These are phyloP conservation scores for Triangularia setosa DNA, from an alignment of 2,329 filamentous ascomycete genomes.

Conservation along the genomic window DNA sequence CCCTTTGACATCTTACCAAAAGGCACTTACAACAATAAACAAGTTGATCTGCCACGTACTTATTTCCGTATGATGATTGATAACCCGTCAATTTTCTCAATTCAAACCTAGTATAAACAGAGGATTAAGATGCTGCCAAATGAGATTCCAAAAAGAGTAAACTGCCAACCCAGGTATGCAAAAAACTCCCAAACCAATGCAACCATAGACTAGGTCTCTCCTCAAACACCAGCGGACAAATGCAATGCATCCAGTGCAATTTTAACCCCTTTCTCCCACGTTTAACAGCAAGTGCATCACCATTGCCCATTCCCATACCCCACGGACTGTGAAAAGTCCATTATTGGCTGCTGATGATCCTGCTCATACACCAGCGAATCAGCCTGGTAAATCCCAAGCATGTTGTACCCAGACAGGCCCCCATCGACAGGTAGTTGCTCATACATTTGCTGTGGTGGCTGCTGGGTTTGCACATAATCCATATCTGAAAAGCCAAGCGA, in stretches of 20 bases:
- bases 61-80: no score
- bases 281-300: neutral
- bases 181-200: neutral
- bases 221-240: no score
- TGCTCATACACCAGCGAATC: neutral
- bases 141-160: no score
- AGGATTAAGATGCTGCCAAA: no score
- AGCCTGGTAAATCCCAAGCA: conserved; percentile 2
- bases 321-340: neutral
- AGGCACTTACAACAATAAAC: no score
- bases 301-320: neutral
- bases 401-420: neutral
- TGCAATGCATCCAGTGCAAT: neutral
- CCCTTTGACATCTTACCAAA: no score
- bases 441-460: neutral
- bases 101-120: no score
- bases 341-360: neutral
- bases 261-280: neutral
- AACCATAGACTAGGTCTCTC: no score
- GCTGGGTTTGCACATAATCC: neutral
- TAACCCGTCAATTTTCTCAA: no score
- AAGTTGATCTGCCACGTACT: no score
- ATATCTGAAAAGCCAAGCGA: neutral
- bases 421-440: neutral
- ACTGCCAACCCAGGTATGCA: neutral